Percentiles rank a stretch among this genome's conserved stretches.
phyloP scores from a whole-genome alignment of 139 green algal genomes.

The Micractinium sp. region DNA sequence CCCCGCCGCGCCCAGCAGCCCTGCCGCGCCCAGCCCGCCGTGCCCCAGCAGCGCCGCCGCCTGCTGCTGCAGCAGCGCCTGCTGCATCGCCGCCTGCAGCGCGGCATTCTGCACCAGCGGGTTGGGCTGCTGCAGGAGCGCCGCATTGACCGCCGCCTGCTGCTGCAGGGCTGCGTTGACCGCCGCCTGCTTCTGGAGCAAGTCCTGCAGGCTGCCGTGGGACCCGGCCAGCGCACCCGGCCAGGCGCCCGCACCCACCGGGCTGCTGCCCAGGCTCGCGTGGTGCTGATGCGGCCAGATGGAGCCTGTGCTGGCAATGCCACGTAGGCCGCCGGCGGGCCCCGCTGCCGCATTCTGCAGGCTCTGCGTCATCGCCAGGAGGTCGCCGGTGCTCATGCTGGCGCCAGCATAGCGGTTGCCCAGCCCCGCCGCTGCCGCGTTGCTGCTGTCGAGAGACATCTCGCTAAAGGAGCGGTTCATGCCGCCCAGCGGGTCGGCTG shows the following conservation, averaged over 20 bases:
- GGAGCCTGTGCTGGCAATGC: constrained; percentile 34
- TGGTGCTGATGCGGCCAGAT: constrained; percentile 34
- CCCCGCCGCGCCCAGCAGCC: constrained; percentile 32
- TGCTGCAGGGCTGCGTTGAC: constrained; percentile 33
- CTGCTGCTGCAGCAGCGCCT: constrained; percentile 51
- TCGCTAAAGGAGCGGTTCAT: constrained; percentile 36
- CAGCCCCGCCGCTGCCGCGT: constrained; percentile 7
- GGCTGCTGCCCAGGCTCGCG: constrained; percentile 36
- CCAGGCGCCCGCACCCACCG: constrained; percentile 25
- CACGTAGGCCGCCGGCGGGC: constrained; percentile 15
- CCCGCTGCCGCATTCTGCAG: not conserved
- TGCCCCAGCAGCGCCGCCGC: constrained; percentile 32
- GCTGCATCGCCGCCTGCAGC: constrained; percentile 46
- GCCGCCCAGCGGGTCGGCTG: constrained; percentile 12
- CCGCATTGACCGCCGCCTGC: constrained; percentile 32
- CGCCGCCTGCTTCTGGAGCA: constrained; percentile 46
- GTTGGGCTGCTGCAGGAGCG: constrained; percentile 58
- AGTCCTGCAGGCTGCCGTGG: constrained; percentile 38
- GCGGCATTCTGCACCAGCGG: constrained; percentile 49
- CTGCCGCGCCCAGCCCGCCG: constrained; percentile 31
- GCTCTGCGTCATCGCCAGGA: constrained; percentile 33
- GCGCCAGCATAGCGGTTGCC: constrained; percentile 8
- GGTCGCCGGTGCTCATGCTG: constrained; percentile 36
- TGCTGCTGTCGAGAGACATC: constrained; percentile 38
- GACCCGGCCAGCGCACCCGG: not conserved